Base-by-base conservation (phyloP, 2,329 filamentous ascomycete species). In the Raffaelea albimanens region DNA sequence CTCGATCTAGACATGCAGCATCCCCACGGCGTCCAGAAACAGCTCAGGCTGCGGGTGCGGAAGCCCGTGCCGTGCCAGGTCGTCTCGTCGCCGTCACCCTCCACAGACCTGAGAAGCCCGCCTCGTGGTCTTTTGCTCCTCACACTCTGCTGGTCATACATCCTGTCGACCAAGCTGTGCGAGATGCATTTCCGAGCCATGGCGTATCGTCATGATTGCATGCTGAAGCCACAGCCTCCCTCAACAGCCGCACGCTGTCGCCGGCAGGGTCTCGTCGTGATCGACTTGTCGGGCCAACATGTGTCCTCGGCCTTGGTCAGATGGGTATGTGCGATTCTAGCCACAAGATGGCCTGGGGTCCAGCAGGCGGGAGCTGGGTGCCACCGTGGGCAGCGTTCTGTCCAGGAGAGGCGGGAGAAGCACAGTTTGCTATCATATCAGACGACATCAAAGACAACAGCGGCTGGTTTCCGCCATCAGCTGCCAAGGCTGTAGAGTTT, bases 121-220 rank as follows among this genome's bases (percentile, higher is more conserved):
- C n/a, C n/a, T n/a, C n/a, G n/a, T n/a, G n/a, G n/a, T n/a, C n/a
- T n/a, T n/a, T 29, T 40, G 39, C 25, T 46, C n/a, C 41, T 50
- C 34, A 45, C 40, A 20, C 25, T 50, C 18, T 52, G 48, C 41
- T 52, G 46, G 51, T 48, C 48, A n/a, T 52, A 52, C 36, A 50
- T 50, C 19, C 31, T 52, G 13, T 50, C 48, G 16, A 40, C 31
- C 3, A 29, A 40, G 16, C 45, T 52, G 25, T 36, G 48, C 20
- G 48, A 52, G 41, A 44, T 46, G 4, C 48, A 46, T 19, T 34
- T 34, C n/a, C 36, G 45, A 25, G 25, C 18, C 33, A 33, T 46
- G n/a, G 9, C 3, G 20, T 50, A 46, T 38, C 34, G 44, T 11
- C 19, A n/a, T 19, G 14, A n/a, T n/a, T n/a, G 34, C 33, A 29